These are phyloP conservation scores for Styphnolobium japonicum DNA, from an alignment of 306 rosid genomes.

Conservation along the genomic window DNA sequence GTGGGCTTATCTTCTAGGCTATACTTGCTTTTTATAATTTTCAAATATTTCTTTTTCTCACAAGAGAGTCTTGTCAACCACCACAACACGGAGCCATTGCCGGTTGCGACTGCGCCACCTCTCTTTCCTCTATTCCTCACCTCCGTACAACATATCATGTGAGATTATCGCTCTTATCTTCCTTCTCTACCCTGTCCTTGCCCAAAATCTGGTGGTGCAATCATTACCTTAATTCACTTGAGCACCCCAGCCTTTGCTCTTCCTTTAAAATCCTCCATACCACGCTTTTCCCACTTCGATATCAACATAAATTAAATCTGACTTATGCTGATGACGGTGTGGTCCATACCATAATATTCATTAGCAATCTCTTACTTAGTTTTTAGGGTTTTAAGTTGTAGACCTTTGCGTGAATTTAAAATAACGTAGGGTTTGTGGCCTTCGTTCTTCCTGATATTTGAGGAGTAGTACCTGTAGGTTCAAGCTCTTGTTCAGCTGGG, in stretches of 20 bases:
- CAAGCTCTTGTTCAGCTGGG: not conserved
- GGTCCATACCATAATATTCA: not conserved
- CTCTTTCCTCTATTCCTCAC: not conserved
- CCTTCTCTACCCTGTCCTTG: not conserved
- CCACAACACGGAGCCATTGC: constrained; percentile 31
- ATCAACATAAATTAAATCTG: not conserved
- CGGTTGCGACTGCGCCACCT: constrained; percentile 32
- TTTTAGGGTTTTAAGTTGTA: constrained; percentile 26
- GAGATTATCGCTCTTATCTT: not conserved
- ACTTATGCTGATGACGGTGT: not conserved
- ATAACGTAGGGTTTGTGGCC: constrained; percentile 29
- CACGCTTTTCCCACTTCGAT: not conserved
- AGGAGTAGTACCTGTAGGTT: too few relatives aligned
- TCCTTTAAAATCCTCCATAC: not conserved
- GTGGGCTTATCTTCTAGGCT: constrained; percentile 39
- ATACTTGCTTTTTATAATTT: constrained; percentile 24
- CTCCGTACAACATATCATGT: not conserved
- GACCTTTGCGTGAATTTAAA: not conserved
- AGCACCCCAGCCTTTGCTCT: not conserved
- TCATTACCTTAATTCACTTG: not conserved
- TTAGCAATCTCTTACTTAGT: not conserved
- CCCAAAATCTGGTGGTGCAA: not conserved
- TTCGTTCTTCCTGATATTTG: not conserved
- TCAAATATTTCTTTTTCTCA: constrained; percentile 40
- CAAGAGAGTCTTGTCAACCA: constrained; percentile 48